Percentiles rank a stretch among this genome's conserved stretches.
Conservation (phyloP, 1,284 basidiomycete species). For the Sanghuangporus weigelae region DNA sequence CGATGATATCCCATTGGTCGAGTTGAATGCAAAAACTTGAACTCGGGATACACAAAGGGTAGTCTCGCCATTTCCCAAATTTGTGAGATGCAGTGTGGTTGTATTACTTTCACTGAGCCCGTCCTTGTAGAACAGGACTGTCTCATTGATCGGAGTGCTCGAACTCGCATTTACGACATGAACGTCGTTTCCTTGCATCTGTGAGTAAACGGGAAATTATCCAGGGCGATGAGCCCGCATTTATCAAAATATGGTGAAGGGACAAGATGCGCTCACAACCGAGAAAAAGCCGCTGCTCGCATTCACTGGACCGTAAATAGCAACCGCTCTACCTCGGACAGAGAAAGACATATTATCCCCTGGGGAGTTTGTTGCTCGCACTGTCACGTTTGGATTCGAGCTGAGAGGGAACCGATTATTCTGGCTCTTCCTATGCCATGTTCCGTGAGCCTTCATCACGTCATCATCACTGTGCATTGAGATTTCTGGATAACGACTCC, state of each 20-base stretch:
- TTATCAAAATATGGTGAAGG: not conserved
- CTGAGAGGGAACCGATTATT: not conserved
- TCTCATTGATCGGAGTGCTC: not conserved
- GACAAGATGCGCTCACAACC: not conserved
- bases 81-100: not conserved
- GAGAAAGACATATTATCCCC: slow-evolving; percentile 1
- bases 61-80: not conserved
- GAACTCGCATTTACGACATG: not conserved
- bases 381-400: not conserved
- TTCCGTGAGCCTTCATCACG: not conserved
- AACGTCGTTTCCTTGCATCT: not conserved
- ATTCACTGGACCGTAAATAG: slow-evolving; percentile 6
- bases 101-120: not conserved
- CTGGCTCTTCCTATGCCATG: not conserved
- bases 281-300: slow-evolving; percentile 3
- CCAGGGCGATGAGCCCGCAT: not conserved
- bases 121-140: not conserved
- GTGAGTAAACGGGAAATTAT: not conserved
- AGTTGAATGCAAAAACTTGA: not conserved
- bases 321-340: not conserved
- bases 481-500: too few species aligned
- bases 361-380: not conserved
- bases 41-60: not conserved
- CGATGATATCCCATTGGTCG: not conserved
- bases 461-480: not conserved